Percentiles rank a stretch among this genome's conserved stretches.
These are phyloP conservation scores for Phyllosticta citribraziliensis DNA, from an alignment of 2,329 filamentous ascomycete species.

Conservation along the genomic window DNA sequence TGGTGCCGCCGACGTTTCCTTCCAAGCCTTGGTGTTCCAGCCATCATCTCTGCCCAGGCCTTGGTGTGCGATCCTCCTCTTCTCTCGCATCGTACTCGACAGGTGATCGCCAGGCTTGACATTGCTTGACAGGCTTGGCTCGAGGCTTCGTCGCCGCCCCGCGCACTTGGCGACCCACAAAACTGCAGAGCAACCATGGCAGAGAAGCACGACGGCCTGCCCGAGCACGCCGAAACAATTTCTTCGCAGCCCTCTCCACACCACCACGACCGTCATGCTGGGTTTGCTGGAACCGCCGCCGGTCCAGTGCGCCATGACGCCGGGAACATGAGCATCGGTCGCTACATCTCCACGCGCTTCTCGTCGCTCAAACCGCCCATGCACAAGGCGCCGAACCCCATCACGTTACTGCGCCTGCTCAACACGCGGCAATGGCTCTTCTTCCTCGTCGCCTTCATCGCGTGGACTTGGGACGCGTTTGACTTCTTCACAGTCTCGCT, in stretches of 20 bases:
- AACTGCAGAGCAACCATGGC: neutral
- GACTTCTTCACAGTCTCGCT: slow-evolving; percentile 55
- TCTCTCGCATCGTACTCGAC: neutral
- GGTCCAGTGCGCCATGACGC: neutral
- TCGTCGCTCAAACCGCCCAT: slow-evolving; percentile 47
- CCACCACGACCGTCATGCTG: neutral
- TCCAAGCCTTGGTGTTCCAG: too few relatives aligned
- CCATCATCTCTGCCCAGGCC: too few relatives aligned
- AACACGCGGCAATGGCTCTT: slow-evolving; percentile 51
- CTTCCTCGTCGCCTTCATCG: slow-evolving; percentile 39
- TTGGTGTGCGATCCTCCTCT: neutral
- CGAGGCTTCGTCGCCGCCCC: neutral
- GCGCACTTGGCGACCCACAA: neutral
- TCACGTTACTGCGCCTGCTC: slow-evolving; percentile 40
- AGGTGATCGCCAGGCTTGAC: neutral
- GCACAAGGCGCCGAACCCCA: slow-evolving; percentile 44
- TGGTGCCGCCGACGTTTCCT: too few relatives aligned
- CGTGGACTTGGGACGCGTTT: slow-evolving; percentile 43
- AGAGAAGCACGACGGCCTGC: neutral
- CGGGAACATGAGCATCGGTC: slow-evolving; percentile 25
- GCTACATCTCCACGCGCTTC: slow-evolving; percentile 45
- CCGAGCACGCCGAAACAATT: neutral
- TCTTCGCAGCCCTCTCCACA: neutral
- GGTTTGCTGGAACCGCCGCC: neutral
- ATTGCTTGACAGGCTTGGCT: neutral